Base-by-base conservation (phyloP, 2,329 filamentous ascomycete species). In the Cercospora sp. region DNA sequence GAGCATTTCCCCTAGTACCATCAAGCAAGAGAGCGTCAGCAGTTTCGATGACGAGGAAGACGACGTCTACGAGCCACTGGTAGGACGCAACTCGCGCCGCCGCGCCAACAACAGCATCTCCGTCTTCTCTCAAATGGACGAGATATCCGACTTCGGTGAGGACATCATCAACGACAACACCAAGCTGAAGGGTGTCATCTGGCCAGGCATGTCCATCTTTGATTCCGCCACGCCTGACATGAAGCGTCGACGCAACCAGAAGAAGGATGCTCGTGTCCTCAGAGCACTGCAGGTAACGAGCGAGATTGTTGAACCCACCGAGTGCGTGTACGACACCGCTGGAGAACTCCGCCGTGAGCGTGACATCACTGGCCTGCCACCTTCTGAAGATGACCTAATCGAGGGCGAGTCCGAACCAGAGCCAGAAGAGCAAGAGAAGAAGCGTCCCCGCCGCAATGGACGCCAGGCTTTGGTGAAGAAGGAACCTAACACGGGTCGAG, bases 161-260 rank as follows among this genome's bases (percentile, higher is more conserved):
- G 72, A 71, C 6, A 21, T 45, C 37, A 9, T 26, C 32, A 72
- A 72, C 28, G 74, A 80, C 51, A 80, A 77, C 61, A 82, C 78
- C 67, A 86, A 83, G 74, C 83, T 93, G 63, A 94, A 94, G 78
- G 91, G 91, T 2, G 82, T 89, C n/a, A 82, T 88, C 58, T 93
- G 89, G 85, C 89, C 90, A 2, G 91, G 91, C 18, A 94, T 94
- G 91, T 86, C 87, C 63, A 85, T 92, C n/a, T 93, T 94, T 76
- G 91, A 94, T 78, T 88, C 91, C 63, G 91, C 91, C 4, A 91
- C 89, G 4, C 85, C 88, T 16, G 87, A 90, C 69, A 90, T 91
- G 84, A 90, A 88, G 73, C 86, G 89, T 57, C 91, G 88, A 80
- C 85, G 91, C 62, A 94, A 94, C 76, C 91, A 94, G 79, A 88